phyloP scores from a whole-genome alignment of 192 early-diverging fungal species.

The Phlyctochytrium bullatum region DNA sequence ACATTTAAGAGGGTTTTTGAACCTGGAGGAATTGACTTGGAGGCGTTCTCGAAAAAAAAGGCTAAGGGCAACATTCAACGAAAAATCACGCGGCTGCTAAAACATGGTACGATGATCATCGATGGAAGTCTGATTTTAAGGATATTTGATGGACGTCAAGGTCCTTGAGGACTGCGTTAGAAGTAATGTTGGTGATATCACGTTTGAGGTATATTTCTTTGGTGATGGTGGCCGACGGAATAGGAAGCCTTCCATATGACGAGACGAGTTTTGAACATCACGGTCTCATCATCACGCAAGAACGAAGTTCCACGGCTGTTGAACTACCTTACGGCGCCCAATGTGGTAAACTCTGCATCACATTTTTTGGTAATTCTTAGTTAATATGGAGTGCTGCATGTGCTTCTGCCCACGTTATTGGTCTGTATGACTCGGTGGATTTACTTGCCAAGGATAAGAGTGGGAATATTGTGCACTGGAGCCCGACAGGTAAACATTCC shows the following conservation, averaged over 20 bases:
- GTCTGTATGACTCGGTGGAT: conserved; percentile 66
- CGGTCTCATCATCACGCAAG: conserved; percentile 67
- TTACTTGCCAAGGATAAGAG: conserved; percentile 69
- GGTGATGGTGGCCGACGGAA: neutral
- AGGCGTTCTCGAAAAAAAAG: conserved; percentile 61
- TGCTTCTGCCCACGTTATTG: conserved; percentile 67
- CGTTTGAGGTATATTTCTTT: conserved; percentile 29
- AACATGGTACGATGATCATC: conserved; percentile 46
- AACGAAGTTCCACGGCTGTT: conserved; percentile 72
- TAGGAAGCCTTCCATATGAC: conserved; percentile 65
- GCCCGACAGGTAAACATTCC: conserved; percentile 33
- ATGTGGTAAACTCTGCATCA: conserved; percentile 55
- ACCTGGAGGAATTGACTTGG: conserved; percentile 62
- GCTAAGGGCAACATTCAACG: conserved; percentile 55
- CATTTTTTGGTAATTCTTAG: conserved; percentile 31
- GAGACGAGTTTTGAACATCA: conserved; percentile 74
- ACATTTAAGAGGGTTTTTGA: conserved; percentile 42
- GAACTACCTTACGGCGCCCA: conserved; percentile 76
- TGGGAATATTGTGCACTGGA: conserved; percentile 68
- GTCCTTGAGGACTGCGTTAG: conserved; percentile 73
- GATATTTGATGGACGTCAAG: conserved; percentile 70
- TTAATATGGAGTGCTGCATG: conserved; percentile 76
- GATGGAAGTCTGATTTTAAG: conserved; percentile 15
- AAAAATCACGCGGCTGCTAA: conserved; percentile 66
- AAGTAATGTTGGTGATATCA: conserved; percentile 66